Evolutionary conservation across 2,329 filamentous ascomycete genomes (phyloP).

Genomic region (Pyrenophora graminea): DNA sequence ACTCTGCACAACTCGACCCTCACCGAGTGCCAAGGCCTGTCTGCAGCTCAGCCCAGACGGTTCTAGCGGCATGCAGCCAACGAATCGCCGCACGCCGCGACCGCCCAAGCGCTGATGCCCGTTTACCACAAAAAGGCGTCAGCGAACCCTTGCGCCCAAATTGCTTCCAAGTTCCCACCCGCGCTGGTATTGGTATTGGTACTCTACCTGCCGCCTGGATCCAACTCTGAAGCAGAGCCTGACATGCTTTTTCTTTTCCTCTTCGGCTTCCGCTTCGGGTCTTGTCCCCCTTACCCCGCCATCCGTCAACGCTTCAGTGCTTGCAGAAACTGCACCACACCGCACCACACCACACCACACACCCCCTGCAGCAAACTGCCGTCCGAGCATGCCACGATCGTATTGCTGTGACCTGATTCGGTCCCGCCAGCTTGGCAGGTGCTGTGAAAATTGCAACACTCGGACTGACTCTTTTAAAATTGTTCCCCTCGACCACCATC

Average conservation of each 20-base stretch:
- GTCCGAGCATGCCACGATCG: slow-evolving; percentile 25
- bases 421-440: slow-evolving; percentile 19
- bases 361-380: background rate
- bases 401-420: slow-evolving; percentile 27
- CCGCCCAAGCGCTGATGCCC: slow-evolving; percentile 35
- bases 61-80: slow-evolving; percentile 23
- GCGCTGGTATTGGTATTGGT: background rate
- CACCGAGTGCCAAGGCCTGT: slow-evolving; percentile 26
- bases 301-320: too few species aligned
- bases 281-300: too few species aligned
- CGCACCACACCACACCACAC: too few species aligned
- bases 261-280: too few species aligned
- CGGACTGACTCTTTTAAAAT: slow-evolving; percentile 18
- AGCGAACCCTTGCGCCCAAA: slow-evolving; percentile 28
- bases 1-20: slow-evolving; percentile 37
- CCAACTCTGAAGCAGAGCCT: slow-evolving; percentile 6
- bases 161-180: background rate
- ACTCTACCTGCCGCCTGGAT: slow-evolving; percentile 6
- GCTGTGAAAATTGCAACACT: slow-evolving; percentile 28
- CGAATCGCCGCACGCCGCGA: slow-evolving; percentile 23
- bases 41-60: slow-evolving; percentile 30
- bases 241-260: too few species aligned
- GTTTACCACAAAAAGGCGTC: slow-evolving; percentile 28
- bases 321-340: background rate
- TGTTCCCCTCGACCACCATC: slow-evolving; percentile 18